phyloP scores from a whole-genome alignment of 1,284 basidiomycete genomes.

The Neonothopanus nambi region DNA sequence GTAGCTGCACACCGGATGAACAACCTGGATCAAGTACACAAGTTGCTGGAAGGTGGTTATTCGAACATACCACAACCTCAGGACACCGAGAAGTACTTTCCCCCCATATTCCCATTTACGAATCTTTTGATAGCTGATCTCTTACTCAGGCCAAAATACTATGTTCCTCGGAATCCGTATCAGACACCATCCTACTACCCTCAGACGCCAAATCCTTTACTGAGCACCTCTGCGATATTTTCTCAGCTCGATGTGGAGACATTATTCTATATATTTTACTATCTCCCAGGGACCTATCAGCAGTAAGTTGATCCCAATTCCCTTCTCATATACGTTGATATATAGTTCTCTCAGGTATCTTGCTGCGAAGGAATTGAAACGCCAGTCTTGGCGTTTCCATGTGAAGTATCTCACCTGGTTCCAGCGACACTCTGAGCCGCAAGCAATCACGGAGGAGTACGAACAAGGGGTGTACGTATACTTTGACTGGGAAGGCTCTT shows the following conservation, averaged over 20 bases:
- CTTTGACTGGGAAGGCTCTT: conserved; percentile 96
- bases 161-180: conserved; percentile 92
- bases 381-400: conserved; percentile 99
- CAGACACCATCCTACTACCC: conserved; percentile 95
- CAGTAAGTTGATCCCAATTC: conserved; percentile 58
- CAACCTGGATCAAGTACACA: conserved; percentile 84
- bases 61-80: conserved; percentile 88
- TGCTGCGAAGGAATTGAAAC: conserved; percentile 95
- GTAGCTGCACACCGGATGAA: conserved; percentile 82
- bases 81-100: conserved; percentile 88
- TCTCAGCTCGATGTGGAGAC: conserved; percentile 96
- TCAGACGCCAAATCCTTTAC: conserved; percentile 79
- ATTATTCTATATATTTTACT: conserved; percentile 99
- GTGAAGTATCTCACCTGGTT: conserved; percentile 99
- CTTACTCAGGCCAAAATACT: conserved; percentile 84
- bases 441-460: conserved; percentile 98
- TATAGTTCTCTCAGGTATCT: conserved; percentile 66
- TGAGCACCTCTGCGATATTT: conserved; percentile 88
- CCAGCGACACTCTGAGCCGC: conserved; percentile 98
- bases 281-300: conserved; percentile 94
- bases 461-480: conserved; percentile 98
- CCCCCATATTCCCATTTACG: conserved; percentile 7
- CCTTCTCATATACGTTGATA: neutral
- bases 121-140: conserved; percentile 11
- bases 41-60: conserved; percentile 90